Conservation (phyloP, 371 early-diverging fungal species). For the Vairimorpha apis region DNA sequence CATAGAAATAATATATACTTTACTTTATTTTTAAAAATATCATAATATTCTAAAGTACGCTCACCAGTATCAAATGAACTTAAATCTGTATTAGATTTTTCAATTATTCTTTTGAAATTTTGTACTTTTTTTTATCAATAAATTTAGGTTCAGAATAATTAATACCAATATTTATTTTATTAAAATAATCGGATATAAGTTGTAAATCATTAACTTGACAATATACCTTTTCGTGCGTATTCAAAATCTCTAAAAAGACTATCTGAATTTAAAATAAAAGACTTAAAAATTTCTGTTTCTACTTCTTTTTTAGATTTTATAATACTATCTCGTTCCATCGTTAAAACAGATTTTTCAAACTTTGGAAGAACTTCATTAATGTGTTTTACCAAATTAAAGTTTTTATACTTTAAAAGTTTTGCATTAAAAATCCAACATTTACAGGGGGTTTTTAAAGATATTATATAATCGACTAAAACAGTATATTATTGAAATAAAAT, state of each 20-base stretch:
- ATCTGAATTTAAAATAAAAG: constrained; percentile 20
- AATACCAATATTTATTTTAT: background rate
- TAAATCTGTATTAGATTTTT: constrained; percentile 39
- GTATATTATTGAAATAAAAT: too few species aligned
- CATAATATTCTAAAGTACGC: constrained; percentile 35
- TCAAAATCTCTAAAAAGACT: constrained; percentile 15
- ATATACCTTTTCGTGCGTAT: constrained; percentile 25
- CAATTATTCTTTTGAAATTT: constrained; percentile 17
- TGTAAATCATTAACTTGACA: constrained; percentile 3
- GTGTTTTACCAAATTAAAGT: constrained; percentile 6
- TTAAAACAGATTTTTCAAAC: constrained; percentile 19
- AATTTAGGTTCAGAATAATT: background rate
- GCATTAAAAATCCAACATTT: constrained; percentile 8
- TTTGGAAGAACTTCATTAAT: constrained; percentile 15
- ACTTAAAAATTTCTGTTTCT: constrained; percentile 28
- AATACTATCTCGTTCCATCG: constrained; percentile 14
- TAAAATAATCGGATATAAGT: constrained; percentile 3
- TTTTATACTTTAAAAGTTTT: constrained; percentile 23
- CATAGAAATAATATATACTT: constrained; percentile 35
- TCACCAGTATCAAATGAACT: constrained; percentile 23
- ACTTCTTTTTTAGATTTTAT: constrained; percentile 14
- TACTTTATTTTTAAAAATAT: constrained; percentile 25
- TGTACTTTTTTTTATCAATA: constrained; percentile 21
- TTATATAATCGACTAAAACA: too few species aligned
- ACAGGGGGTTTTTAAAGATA: background rate